Conservation (phyloP, 2,329 filamentous ascomycete species). For the Cordyceps fumosorosea region DNA sequence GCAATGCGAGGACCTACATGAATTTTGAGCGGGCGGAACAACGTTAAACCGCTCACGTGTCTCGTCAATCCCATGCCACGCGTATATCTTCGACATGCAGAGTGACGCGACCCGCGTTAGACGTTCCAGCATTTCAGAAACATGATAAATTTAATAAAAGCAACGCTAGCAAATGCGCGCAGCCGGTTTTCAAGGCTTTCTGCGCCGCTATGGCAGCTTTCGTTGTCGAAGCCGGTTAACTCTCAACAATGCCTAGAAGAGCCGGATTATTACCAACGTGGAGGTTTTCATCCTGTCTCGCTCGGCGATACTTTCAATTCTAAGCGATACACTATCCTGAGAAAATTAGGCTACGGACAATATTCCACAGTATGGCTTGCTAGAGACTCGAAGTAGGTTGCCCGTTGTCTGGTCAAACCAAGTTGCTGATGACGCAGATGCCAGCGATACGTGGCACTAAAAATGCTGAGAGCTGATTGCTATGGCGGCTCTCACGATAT, state of each 20-base stretch:
- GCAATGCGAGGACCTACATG: too few species aligned
- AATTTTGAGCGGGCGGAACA: neutral
- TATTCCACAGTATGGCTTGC: conserved; percentile 23
- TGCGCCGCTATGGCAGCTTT: neutral
- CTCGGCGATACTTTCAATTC: conserved; percentile 22
- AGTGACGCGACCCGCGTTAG: too few species aligned
- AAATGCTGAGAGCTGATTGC: conserved; percentile 20
- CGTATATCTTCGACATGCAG: too few species aligned
- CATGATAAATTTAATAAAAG: too few species aligned
- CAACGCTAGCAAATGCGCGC: neutral
- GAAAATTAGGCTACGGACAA: conserved; percentile 20
- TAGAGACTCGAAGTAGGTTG: conserved; percentile 8
- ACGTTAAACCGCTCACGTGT: neutral
- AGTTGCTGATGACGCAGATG: neutral
- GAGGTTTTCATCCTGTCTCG: conserved; percentile 3
- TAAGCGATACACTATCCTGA: conserved; percentile 24
- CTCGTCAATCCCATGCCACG: too few species aligned
- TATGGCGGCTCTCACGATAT: conserved; percentile 13
- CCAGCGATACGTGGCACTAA: conserved; percentile 20
- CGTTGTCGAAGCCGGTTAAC: neutral
- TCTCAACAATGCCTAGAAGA: neutral
- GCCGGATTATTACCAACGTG: neutral
- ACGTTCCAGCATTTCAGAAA: too few species aligned
- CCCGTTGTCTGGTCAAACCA: neutral
- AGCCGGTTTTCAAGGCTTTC: neutral